Evolutionary conservation across 768 basidiomycete genomes (phyloP), one percentile per base, ranked within the genome.

Genomic region (Leucosporidium yakuticum): DNA sequence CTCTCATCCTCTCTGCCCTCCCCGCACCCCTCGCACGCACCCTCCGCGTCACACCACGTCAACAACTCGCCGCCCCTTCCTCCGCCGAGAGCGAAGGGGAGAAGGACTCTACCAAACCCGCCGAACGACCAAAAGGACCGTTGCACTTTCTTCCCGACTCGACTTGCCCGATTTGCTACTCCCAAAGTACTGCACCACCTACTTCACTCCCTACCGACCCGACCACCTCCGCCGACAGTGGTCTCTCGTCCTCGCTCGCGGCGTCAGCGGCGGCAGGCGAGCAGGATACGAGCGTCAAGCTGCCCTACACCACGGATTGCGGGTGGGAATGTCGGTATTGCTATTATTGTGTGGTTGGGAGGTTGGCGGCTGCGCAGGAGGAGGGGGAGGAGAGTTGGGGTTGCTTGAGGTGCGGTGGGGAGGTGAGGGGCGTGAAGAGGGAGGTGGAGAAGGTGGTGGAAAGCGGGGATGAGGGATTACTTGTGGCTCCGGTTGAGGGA

Each of bases 241-340:
- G 56, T 7, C 64, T 75, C 17, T 32, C 60, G 62, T 57, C 19
- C 47, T 61, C 58, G 34, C 76, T 23, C 68, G 71, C 39, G 64
- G 66, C 39, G 0, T n/a, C 27, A 48, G 69, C 64, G 19, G 63
- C 51, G 21, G 50, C 51, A 3, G 78, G 79, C 29, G 82, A 82
- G 84, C 60, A 67, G 29, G 83, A 86, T 6, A 73, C 82, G 39
- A 81, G 85, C 74, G 85, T 95, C 69, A 83, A 88, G 75, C 88
- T 86, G 54, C 87, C 94, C 0, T 97, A 95, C 76, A 53, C 60
- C 17, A 50, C 71, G 1, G 79, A 88, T 60, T 86, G 91, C 44
- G 86, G 87, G 36, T 93, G 90, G 69, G 87, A 85, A 11, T 91
- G 96, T 76, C 77, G 84, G 20, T 99, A 94, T 80, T 98, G 96